phyloP scores from a whole-genome alignment of 345 rosid genomes.

The Eucalyptus pauciflora region DNA sequence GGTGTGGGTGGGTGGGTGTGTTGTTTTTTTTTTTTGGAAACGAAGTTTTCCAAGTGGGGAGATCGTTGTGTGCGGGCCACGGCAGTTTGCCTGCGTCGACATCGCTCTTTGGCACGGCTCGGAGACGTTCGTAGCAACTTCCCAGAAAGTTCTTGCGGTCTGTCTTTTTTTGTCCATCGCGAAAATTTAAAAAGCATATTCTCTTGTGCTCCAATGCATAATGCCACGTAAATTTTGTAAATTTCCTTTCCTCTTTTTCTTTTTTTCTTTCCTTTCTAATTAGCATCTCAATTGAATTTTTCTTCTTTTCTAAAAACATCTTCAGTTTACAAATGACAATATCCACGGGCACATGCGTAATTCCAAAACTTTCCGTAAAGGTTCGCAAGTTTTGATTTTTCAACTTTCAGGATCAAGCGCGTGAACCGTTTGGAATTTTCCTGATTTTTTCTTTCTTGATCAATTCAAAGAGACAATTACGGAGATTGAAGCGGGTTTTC shows the following conservation, averaged over 20 bases:
- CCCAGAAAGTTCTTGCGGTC: neutral
- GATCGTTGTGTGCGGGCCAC: neutral
- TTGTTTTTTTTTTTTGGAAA: rapidly evolving
- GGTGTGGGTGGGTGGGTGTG: too few species aligned
- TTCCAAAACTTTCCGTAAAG: too few species aligned
- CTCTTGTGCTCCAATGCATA: neutral
- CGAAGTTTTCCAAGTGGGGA: neutral
- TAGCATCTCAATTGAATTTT: neutral
- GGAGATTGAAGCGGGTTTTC: neutral
- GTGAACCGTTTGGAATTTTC: neutral
- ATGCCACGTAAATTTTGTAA: neutral
- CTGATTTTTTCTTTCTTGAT: neutral
- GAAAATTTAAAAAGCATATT: neutral
- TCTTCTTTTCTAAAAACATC: neutral
- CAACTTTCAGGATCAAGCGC: neutral
- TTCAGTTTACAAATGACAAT: neutral
- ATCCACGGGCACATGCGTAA: rapidly evolving
- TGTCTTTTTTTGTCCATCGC: neutral
- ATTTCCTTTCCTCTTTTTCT: neutral
- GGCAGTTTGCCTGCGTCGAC: neutral
- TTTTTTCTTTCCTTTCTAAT: neutral
- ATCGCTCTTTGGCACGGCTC: neutral
- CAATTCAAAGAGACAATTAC: too few species aligned
- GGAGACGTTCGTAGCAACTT: neutral
- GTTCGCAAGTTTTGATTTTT: neutral